These are phyloP conservation scores for Parietichytrium sp. DNA, from an alignment of 108 stramenopile genomes.

Conservation along the genomic window DNA sequence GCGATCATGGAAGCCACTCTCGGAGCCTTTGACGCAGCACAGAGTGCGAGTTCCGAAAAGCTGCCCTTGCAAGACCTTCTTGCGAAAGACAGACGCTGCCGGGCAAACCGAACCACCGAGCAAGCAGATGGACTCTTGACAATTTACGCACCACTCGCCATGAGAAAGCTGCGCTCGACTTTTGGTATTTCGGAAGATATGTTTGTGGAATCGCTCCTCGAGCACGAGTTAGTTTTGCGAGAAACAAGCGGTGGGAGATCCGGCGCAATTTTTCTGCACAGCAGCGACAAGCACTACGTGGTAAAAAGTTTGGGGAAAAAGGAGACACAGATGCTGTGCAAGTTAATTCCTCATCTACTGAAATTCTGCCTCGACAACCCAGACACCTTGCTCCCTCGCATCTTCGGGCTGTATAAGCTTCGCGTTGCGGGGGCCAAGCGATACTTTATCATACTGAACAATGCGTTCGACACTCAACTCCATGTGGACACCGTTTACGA, in stretches of 20 bases:
- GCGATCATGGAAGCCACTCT: too few species aligned
- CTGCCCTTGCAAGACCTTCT: slow-evolving; percentile 17
- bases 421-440: too few species aligned
- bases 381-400: slow-evolving; percentile 16
- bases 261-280: not conserved
- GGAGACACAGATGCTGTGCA: not conserved
- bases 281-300: not conserved
- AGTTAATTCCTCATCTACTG: not conserved
- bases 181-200: slow-evolving; percentile 26
- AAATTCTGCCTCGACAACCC: not conserved
- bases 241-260: not conserved
- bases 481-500: slow-evolving; percentile 19
- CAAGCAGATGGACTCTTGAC: not conserved
- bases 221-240: slow-evolving; percentile 28
- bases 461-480: not conserved
- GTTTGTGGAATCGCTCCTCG: slow-evolving; percentile 23
- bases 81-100: not conserved
- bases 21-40: not conserved
- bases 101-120: not conserved
- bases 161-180: not conserved
- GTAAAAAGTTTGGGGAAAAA: not conserved
- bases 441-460: slow-evolving; percentile 8
- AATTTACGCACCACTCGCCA: not conserved
- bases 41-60: not conserved
- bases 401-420: not conserved